Base-by-base conservation (phyloP, 2,329 filamentous ascomycete species). In the Arthrobotrys sinensis region DNA sequence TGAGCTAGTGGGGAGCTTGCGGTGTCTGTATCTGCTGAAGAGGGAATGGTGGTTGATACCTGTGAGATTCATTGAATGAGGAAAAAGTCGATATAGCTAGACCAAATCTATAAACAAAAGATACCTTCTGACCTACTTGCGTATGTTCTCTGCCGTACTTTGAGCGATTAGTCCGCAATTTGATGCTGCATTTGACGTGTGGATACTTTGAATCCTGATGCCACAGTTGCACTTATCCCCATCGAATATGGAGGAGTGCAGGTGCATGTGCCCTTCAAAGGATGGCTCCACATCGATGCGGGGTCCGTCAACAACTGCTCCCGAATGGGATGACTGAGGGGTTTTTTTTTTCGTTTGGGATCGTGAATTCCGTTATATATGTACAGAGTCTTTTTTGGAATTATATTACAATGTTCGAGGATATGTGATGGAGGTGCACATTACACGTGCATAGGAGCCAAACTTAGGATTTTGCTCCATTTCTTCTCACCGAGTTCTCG, bases 401-500 rank as follows among this genome's bases (percentile, higher is more conserved):
- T 32, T 75, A 76, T 65, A 65, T 65, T 77, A 70, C 65, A 70
- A 12, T 28, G 46, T 64, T 50, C 19, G 16, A 45, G 38, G 24
- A 50, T 21, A 36, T 63, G 36, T 32, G 16, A 53, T 16, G 19
- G 55, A 48, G 21, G 34, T 55, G 12, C 16, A 38, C 2, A 32
- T 55, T 88, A 92, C 84, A 92, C 86, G 85, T 93, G 90, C 89
- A 92, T 90, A 55, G 96, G 95, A 68, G 96, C 96, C 88, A 99
- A 89, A 82, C 93, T 97, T 84, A 99, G 86, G 82, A 99, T 98
- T 89, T 98, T 99, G 82, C 94, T 97, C 96, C 96, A 99, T 86
- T 97, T 92, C 88, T 93, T 96, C 84, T 93, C 90, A 84, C 93
- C 91, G 85, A 99, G 86, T 87, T 99, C 96, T 34, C 91, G 89